Evolutionary conservation across 805 yeast species (phyloP).

Genomic region (Ogataea angusta): DNA sequence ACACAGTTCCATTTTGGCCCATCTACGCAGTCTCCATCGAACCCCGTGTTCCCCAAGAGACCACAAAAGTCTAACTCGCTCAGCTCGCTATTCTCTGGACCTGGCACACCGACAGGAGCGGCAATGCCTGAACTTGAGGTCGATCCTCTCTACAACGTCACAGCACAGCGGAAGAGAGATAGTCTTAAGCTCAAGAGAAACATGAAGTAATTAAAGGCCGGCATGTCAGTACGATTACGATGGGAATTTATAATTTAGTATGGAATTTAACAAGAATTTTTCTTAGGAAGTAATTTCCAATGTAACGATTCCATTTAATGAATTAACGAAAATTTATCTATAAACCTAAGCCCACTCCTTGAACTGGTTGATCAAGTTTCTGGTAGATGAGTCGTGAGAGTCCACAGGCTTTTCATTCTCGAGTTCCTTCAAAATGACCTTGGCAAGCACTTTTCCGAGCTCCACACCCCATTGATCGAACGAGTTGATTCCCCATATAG

Average conservation of each 20-base stretch:
- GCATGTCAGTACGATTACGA: not conserved
- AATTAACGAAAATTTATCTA: not conserved
- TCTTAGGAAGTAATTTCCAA: not conserved
- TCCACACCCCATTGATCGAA: constrained; percentile 99
- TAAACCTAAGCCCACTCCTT: constrained; percentile 63
- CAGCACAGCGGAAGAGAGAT: constrained; percentile 51
- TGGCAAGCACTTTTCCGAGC: constrained; percentile 96
- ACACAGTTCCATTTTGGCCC: constrained; percentile 9
- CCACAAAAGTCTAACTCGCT: constrained; percentile 9
- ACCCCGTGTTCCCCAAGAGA: not conserved
- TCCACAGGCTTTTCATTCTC: constrained; percentile 54
- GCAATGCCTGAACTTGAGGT: constrained; percentile 22
- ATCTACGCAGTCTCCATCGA: not conserved
- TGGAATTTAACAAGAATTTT: not conserved
- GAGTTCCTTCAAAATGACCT: constrained; percentile 89
- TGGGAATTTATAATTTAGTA: not conserved
- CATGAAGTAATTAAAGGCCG: constrained; percentile 18
- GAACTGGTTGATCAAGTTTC: constrained; percentile 91
- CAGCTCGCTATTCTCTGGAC: constrained; percentile 6
- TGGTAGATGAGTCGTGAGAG: constrained; percentile 87
- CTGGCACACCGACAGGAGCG: constrained; percentile 4
- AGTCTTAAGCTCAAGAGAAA: constrained; percentile 47
- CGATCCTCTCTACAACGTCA: constrained; percentile 39
- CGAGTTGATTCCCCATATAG: constrained; percentile 98
- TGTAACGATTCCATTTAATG: not conserved